Evolutionary conservation across 2,329 filamentous ascomycete species (phyloP), one percentile per base, ranked within the genome.

Genomic region (Colletotrichum sp.): DNA sequence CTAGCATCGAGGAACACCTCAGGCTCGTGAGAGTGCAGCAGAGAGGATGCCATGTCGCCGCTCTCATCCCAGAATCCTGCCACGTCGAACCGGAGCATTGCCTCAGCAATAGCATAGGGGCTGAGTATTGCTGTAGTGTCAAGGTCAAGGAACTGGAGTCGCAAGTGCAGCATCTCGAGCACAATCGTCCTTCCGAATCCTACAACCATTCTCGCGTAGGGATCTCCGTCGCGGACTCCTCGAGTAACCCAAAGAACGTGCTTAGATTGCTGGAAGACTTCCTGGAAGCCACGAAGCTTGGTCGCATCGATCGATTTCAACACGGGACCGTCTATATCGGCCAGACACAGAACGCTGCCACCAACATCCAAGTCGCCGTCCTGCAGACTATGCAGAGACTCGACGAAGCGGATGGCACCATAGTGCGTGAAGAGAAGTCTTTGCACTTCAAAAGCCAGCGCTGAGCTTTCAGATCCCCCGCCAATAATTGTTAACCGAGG

Each of bases 251-350:
- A 81, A 15, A 81, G 71, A 9, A 81, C 71, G 7, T 68, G 71
- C 5, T 62, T 71, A 3, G 67, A 68, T 18, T 72, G 24, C 7
- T 76, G 65, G 18, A 77, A 78, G 12, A 81, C 10, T 12, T 60
- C 59, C 32, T 80, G 78, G 13, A 81, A 57, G 7, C 70, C 75
- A 2, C 74, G 70, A 60, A 80, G 72, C 13, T 72, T 78, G 3
- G 36, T 57, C 84, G 86, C 59, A 1, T 80, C 71, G 15, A 89
- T 80, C 21, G 84, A 83, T 7, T 81, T 79, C 12, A 84, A 78
- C 12, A 84, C 78, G 8, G 76, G 67, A 12, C 71, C 69, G 6
- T 80, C 78, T 6, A 76, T 30, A n/a, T 76, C 74, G 5, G 49
- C 18, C 13, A 75, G 52, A 5, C 68, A 71, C 5, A 75, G 49